Evolutionary conservation across 148 eudicot genomes (phyloP).

Genomic region (Silene conica): DNA sequence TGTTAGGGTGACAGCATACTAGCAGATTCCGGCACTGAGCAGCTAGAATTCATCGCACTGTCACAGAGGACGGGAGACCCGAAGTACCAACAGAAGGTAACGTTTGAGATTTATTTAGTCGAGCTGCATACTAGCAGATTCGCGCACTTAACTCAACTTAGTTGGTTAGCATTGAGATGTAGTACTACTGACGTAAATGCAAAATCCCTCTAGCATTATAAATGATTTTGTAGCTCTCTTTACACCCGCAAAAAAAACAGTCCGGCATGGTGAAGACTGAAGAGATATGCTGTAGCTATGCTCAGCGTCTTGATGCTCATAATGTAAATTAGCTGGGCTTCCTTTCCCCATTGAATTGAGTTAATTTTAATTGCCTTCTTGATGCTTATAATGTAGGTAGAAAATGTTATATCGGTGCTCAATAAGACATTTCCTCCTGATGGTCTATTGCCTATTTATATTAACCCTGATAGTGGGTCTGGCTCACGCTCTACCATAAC

Average conservation of each 20-base stretch:
- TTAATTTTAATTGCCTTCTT: background rate
- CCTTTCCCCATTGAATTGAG: background rate
- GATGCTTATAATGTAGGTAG: conserved; percentile 47
- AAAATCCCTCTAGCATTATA: background rate
- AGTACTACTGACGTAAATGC: no score
- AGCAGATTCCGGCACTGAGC: conserved; percentile 99
- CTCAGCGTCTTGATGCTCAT: background rate
- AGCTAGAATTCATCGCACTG: conserved; percentile 96
- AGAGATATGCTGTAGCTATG: background rate
- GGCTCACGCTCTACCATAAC: conserved; percentile 75
- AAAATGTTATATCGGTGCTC: conserved; percentile 70
- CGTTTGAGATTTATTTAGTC: background rate
- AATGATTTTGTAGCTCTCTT: background rate
- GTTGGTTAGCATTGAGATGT: background rate
- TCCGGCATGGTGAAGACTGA: background rate
- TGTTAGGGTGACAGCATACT: conserved; percentile 83
- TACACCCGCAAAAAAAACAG: background rate
- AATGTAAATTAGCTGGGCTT: background rate
- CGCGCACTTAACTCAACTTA: background rate
- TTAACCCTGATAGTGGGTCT: conserved; percentile 65
- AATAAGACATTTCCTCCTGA: conserved; percentile 86
- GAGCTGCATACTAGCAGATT: background rate
- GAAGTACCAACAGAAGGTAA: conserved; percentile 93
- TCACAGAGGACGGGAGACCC: conserved; percentile 96
- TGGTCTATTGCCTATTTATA: conserved; percentile 89